Conservation (phyloP, 768 basidiomycete species). For the Podaxis pistillaris region DNA sequence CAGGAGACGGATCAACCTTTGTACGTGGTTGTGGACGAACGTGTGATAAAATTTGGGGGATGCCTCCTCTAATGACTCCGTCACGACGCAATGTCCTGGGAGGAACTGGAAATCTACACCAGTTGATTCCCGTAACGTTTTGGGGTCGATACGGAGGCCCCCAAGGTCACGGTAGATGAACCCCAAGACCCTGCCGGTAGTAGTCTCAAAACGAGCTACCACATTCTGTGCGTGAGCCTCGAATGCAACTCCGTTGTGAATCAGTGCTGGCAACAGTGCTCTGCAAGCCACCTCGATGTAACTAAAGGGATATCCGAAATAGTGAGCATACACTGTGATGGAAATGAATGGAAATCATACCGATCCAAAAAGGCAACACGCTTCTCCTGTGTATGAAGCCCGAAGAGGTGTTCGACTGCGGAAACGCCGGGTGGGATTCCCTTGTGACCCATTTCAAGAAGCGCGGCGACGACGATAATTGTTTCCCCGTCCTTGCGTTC, state of each 20-base stretch:
- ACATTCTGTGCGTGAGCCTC: slow-evolving; percentile 64
- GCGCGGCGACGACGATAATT: slow-evolving; percentile 48
- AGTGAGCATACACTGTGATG: not conserved
- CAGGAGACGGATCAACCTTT: slow-evolving; percentile 53
- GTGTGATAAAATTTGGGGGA: slow-evolving; percentile 62
- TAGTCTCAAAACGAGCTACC: slow-evolving; percentile 43
- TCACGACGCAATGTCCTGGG: slow-evolving; percentile 51
- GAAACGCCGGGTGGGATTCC: slow-evolving; percentile 39
- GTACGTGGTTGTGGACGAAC: slow-evolving; percentile 58
- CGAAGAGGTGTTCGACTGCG: slow-evolving; percentile 45
- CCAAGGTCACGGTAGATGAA: slow-evolving; percentile 59
- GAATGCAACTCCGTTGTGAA: slow-evolving; percentile 57
- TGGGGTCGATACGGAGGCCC: slow-evolving; percentile 53
- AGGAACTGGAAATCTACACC: slow-evolving; percentile 52
- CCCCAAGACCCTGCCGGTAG: slow-evolving; percentile 41
- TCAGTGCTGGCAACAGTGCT: slow-evolving; percentile 49
- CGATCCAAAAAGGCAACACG: slow-evolving; percentile 44
- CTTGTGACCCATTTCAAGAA: slow-evolving; percentile 51
- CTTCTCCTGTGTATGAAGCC: slow-evolving; percentile 46
- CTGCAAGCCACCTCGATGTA: slow-evolving; percentile 51
- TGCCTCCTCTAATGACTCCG: slow-evolving; percentile 44
- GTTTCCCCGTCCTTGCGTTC: slow-evolving; percentile 37
- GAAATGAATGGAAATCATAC: slow-evolving; percentile 26
- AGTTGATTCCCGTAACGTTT: slow-evolving; percentile 45
- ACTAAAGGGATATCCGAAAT: slow-evolving; percentile 24